Percentiles rank a stretch among this genome's conserved stretches.
phyloP scores from a whole-genome alignment of 2,329 filamentous ascomycete species.

The Coniochaeta sp. region DNA sequence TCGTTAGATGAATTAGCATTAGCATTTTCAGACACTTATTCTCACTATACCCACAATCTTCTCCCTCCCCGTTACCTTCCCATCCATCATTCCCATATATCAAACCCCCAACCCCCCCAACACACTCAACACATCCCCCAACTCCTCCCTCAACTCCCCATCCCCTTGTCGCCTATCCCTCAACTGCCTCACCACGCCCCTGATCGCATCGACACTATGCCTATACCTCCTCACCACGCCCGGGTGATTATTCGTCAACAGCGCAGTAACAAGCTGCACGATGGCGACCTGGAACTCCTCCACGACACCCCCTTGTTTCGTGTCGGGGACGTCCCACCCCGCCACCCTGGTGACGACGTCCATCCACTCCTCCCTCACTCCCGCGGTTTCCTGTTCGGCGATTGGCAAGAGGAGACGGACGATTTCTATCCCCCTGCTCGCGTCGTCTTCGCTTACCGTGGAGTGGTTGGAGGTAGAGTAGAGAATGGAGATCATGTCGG shows the following conservation, averaged over 20 bases:
- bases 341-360: conserved; percentile 43
- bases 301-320: conserved; percentile 14
- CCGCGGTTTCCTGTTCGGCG: conserved; percentile 36
- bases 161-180: conserved; percentile 18
- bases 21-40: too few relatives aligned
- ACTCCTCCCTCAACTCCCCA: conserved; percentile 27
- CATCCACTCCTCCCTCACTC: conserved; percentile 50
- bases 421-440: conserved; percentile 45
- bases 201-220: conserved; percentile 43
- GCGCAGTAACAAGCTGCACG: conserved; percentile 46
- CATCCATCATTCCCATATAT: too few relatives aligned
- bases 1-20: too few relatives aligned
- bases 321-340: conserved; percentile 34
- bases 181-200: conserved; percentile 39
- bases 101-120: conserved; percentile 15
- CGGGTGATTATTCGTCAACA: conserved; percentile 38
- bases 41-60: too few relatives aligned
- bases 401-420: conserved; percentile 48
- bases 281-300: conserved; percentile 47
- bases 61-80: too few relatives aligned
- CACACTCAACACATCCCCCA: conserved; percentile 34
- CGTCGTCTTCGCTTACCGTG: conserved; percentile 22
- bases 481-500: conserved; percentile 41
- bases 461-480: conserved; percentile 18
- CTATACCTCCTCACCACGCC: conserved; percentile 43